Base-by-base conservation (phyloP, 1,284 basidiomycete species). In the Agroathelia rolfsii region DNA sequence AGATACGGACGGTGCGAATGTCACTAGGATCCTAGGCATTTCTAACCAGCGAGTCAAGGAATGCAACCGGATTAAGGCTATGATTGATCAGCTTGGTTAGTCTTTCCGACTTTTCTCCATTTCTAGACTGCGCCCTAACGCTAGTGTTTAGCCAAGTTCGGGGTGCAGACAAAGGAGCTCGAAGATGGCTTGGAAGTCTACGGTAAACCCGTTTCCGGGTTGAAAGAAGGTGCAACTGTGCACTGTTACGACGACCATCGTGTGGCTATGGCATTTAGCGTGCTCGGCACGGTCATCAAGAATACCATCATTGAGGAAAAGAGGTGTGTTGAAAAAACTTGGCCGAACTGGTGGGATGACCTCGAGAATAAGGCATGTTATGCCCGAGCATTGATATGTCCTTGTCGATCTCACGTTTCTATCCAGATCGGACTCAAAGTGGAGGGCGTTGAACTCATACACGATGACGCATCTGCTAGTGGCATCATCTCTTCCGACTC, bases 281-380 rank as follows among this genome's bases (percentile, higher is more conserved):
- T 97, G 13, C 65, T 98, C 12, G 80, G 81, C 3, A 72, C 79
- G 6, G 69, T 87, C 2, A 64, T 92, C 17, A 61, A 70, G 21
- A 77, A 75, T 17, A 88, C 87, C 1, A 63, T 90, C 39, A 66
- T 98, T 23, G 90, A 96, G 51, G 94, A 98, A 63, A 96, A 95
- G 61, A 71, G 94, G 34, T 97, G 94, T 50, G 94, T 98, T 14
- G 94, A 96, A 59, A 99, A 99, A 72, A 98, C 95, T 0, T 98
- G 94, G 94, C 94, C 95, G 2, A 92, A 93, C 53, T 99, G 93
- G 87, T 98, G 94, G 92, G 95, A 98, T 51, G 95, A 97, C 56
- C 67, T 98, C 14, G 76, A 88, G 52, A 89, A 87, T 62, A 93
- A 92, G 72, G 86, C 85, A 30, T 10, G 63, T 41, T 3, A 5